A percentile compares a stretch with the other conserved stretches of the same genome.
phyloP scores from a whole-genome alignment of 805 yeast species.

The Metschnikowia lochheadii region DNA sequence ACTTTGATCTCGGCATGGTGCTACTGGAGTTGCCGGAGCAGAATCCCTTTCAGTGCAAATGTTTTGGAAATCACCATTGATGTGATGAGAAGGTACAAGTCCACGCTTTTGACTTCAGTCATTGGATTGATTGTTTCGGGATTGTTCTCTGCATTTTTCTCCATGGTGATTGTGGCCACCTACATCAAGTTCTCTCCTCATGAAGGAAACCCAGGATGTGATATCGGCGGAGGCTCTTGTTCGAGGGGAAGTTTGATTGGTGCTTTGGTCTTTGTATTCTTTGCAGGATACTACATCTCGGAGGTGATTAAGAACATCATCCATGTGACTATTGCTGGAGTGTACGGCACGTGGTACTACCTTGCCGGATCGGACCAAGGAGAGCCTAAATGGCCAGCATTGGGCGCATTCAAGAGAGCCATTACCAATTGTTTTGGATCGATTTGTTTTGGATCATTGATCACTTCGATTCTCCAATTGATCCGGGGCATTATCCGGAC shows the following conservation, averaged over 20 bases:
- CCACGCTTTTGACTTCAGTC: conserved; percentile 57
- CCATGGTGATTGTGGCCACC: conserved; percentile 66
- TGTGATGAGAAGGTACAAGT: conserved; percentile 70
- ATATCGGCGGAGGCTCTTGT: conserved; percentile 50
- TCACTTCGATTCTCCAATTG: conserved; percentile 69
- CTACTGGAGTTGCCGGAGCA: conserved; percentile 65
- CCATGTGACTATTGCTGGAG: conserved; percentile 77
- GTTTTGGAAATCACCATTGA: conserved; percentile 69
- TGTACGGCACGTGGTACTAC: conserved; percentile 91
- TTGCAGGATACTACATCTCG: conserved; percentile 78
- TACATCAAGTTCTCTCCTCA: conserved; percentile 74
- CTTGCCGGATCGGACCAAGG: conserved; percentile 71
- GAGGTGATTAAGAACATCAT: conserved; percentile 79
- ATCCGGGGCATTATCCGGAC: conserved; percentile 52
- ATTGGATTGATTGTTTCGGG: conserved; percentile 58
- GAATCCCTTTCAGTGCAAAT: conserved; percentile 73
- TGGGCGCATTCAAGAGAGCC: conserved; percentile 76
- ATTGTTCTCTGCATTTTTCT: conserved; percentile 61
- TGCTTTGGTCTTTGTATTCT: conserved; percentile 64
- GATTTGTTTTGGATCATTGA: conserved; percentile 77
- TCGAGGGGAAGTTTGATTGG: conserved; percentile 61
- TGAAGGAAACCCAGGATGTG: conserved; percentile 48
- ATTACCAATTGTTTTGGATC: conserved; percentile 86
- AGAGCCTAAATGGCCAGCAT: conserved; percentile 73
- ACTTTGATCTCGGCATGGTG: conserved; percentile 61